Evolutionary conservation across 148 eudicot genomes (phyloP).

Genomic region (Vaccinium corymbosum): DNA sequence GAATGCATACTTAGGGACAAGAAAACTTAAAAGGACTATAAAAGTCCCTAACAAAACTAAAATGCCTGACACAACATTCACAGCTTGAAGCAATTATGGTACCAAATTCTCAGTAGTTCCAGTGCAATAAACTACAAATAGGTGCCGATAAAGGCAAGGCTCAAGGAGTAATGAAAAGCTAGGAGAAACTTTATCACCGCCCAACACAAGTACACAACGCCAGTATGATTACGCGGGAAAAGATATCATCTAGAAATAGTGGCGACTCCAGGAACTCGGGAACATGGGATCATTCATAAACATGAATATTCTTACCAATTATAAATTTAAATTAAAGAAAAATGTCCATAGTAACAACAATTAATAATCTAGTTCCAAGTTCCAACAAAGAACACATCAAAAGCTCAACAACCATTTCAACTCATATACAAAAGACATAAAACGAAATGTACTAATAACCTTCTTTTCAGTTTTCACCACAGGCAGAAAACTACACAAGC

Average conservation of each 20-base stretch:
- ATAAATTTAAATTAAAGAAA: too few relatives aligned
- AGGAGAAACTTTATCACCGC: not conserved
- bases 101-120: not conserved
- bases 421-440: too few relatives aligned
- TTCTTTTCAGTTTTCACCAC: too few relatives aligned
- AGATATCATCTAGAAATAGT: not conserved
- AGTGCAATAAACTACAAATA: not conserved
- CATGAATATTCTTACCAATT: too few relatives aligned
- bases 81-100: not conserved
- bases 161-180: not conserved
- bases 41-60: not conserved
- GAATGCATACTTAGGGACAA: not conserved
- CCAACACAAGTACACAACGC: not conserved
- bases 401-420: too few relatives aligned
- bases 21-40: slow-evolving; percentile 12
- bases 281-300: too few relatives aligned
- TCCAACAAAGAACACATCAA: too few relatives aligned
- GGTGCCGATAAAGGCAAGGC: not conserved
- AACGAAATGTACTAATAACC: too few relatives aligned
- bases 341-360: too few relatives aligned
- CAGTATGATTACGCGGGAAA: not conserved
- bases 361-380: too few relatives aligned
- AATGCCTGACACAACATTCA: not conserved
- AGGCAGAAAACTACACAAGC: too few relatives aligned
- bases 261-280: too few relatives aligned